These are phyloP conservation scores for Agrocybe chaxingu DNA, from an alignment of 768 basidiomycete genomes.

Conservation along the genomic window DNA sequence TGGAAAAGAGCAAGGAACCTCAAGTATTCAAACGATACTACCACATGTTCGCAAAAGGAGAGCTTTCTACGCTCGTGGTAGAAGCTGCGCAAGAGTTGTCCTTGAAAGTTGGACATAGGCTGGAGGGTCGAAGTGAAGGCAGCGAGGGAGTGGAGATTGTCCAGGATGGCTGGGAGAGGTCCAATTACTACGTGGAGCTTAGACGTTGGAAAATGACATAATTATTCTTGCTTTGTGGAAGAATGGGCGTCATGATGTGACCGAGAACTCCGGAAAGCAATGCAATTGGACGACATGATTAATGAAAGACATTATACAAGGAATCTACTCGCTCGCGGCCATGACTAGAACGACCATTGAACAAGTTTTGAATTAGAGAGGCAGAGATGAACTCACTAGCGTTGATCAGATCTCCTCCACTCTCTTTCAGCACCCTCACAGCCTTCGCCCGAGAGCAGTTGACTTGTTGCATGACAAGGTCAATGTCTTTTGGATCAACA, in stretches of 20 bases:
- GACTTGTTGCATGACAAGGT: slow-evolving; percentile 87
- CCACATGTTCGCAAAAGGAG: slow-evolving; percentile 88
- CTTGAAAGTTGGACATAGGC: slow-evolving; percentile 44
- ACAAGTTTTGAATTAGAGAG: background rate
- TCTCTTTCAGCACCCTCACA: slow-evolving; percentile 85
- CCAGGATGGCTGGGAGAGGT: slow-evolving; percentile 82
- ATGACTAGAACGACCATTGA: slow-evolving; percentile 54
- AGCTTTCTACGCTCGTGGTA: slow-evolving; percentile 59
- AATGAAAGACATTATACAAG: slow-evolving; percentile 27
- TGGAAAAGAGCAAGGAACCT: slow-evolving; percentile 14
- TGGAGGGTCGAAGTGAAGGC: slow-evolving; percentile 8
- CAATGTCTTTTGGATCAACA: slow-evolving; percentile 91
- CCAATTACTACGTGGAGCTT: slow-evolving; percentile 84
- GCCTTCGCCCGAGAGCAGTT: slow-evolving; percentile 91
- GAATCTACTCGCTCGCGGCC: slow-evolving; percentile 82
- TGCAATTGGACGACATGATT: slow-evolving; percentile 23
- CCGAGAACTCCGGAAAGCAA: slow-evolving; percentile 12
- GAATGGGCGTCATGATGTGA: background rate
- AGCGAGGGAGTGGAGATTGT: slow-evolving; percentile 61
- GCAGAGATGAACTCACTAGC: slow-evolving; percentile 66
- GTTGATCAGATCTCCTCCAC: slow-evolving; percentile 92
- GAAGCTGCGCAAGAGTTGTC: slow-evolving; percentile 61
- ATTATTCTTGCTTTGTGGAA: slow-evolving; percentile 5
- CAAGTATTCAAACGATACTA: slow-evolving; percentile 87
- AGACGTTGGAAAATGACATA: slow-evolving; percentile 47